Evolutionary conservation across 2,329 filamentous ascomycete genomes (phyloP).

Genomic region (Acrocalymma vagum): DNA sequence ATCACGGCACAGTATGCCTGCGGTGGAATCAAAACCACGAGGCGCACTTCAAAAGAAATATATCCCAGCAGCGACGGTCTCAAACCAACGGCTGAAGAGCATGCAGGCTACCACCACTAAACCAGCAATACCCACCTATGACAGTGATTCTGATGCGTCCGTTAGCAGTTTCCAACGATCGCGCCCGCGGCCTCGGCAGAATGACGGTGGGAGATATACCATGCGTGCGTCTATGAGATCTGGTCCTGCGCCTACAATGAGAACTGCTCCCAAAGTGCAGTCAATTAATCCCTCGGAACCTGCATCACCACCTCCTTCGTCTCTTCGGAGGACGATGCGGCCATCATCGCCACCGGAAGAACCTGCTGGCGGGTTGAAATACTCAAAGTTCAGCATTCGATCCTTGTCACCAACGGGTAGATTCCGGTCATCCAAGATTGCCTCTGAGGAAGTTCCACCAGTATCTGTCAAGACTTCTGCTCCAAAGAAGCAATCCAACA

Average conservation of each 20-base stretch:
- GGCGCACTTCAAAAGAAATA: constrained; percentile 51
- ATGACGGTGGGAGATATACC: constrained; percentile 58
- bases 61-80: constrained; percentile 35
- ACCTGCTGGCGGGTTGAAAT: constrained; percentile 36
- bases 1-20: constrained; percentile 42
- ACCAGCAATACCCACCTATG: constrained; percentile 35
- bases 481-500: constrained; percentile 21
- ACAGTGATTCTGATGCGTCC: constrained; percentile 56
- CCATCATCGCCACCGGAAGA: constrained; percentile 36
- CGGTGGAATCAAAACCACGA: constrained; percentile 31
- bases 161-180: constrained; percentile 80
- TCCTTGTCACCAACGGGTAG: constrained; percentile 74
- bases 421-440: constrained; percentile 49
- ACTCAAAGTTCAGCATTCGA: constrained; percentile 72
- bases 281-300: constrained; percentile 50
- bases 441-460: constrained; percentile 20
- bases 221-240: constrained; percentile 80
- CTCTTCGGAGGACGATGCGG: constrained; percentile 43
- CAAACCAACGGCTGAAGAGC: constrained; percentile 35
- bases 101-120: constrained; percentile 22
- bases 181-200: constrained; percentile 48
- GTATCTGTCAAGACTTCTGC: constrained; percentile 19
- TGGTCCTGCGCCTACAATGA: constrained; percentile 38
- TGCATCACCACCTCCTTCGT: constrained; percentile 29
- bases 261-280: constrained; percentile 50